phyloP scores from a whole-genome alignment of 257 asterid genomes.

The Primulina tabacum region DNA sequence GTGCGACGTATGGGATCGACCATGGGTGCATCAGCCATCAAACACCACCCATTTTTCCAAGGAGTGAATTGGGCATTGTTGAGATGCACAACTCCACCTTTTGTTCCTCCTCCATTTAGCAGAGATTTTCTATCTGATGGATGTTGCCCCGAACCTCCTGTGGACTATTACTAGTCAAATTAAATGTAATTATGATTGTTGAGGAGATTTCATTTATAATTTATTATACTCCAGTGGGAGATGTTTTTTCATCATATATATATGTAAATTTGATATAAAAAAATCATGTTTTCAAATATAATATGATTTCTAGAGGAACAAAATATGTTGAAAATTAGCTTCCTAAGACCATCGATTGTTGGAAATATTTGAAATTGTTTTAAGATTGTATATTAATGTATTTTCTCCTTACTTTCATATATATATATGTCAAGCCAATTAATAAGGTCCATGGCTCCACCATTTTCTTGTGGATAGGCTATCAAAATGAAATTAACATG shows the following conservation, averaged over 20 bases:
- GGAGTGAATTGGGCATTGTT: conserved; percentile 76
- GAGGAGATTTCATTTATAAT: not conserved
- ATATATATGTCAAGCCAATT: no score
- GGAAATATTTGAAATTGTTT: no score
- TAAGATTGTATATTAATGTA: no score
- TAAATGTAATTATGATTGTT: not conserved
- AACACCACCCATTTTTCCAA: conserved; percentile 64
- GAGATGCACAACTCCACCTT: conserved; percentile 71
- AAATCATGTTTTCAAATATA: no score
- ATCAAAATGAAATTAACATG: no score
- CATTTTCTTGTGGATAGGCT: no score
- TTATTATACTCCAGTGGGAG: not conserved
- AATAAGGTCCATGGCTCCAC: no score
- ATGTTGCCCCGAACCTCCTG: conserved; percentile 39
- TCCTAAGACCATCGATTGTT: no score
- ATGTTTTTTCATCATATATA: not conserved
- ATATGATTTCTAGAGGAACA: no score
- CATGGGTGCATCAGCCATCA: conserved; percentile 66
- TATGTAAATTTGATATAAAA: no score
- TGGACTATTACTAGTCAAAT: conserved; percentile 48
- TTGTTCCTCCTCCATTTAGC: conserved; percentile 48
- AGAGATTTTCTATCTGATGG: conserved; percentile 42
- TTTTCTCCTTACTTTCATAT: no score
- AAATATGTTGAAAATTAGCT: no score
- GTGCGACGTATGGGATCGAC: conserved; percentile 53